phyloP scores from a whole-genome alignment of 129 eudicot genomes.

The Solidago caesia region DNA sequence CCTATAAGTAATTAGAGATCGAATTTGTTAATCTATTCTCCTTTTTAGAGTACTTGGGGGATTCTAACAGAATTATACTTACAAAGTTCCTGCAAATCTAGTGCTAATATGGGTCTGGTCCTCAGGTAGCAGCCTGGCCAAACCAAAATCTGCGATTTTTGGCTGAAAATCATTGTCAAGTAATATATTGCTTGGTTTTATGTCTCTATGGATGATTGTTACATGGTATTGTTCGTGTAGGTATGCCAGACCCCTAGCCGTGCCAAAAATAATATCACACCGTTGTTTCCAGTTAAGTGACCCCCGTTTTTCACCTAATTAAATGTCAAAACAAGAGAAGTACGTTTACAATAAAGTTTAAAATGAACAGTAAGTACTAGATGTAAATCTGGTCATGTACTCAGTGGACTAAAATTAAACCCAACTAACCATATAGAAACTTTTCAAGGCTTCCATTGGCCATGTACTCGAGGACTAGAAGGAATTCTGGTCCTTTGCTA shows the following conservation, averaged over 20 bases:
- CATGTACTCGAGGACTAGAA: slow-evolving; percentile 77
- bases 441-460: slow-evolving; percentile 73
- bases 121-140: slow-evolving; percentile 69
- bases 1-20: slow-evolving; percentile 38
- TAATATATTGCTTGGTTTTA: slow-evolving; percentile 70
- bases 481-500: slow-evolving; percentile 53
- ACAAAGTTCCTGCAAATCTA: slow-evolving; percentile 71
- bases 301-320: slow-evolving; percentile 57
- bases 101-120: slow-evolving; percentile 70
- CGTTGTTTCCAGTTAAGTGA: slow-evolving; percentile 61
- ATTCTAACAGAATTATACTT: slow-evolving; percentile 24
- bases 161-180: slow-evolving; percentile 67
- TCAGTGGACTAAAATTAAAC: background rate
- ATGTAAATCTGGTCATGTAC: background rate
- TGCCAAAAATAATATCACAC: slow-evolving; percentile 57
- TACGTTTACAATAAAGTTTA: background rate
- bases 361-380: background rate
- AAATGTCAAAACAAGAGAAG: background rate
- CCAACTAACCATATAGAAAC: slow-evolving; percentile 53
- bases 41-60: background rate
- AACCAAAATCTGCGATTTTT: slow-evolving; percentile 78
- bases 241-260: slow-evolving; percentile 72
- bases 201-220: slow-evolving; percentile 69
- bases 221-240: slow-evolving; percentile 72
- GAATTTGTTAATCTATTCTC: background rate